phyloP scores from a whole-genome alignment of 352 stramenopile genomes.

The Phytophthora nicotianae region DNA sequence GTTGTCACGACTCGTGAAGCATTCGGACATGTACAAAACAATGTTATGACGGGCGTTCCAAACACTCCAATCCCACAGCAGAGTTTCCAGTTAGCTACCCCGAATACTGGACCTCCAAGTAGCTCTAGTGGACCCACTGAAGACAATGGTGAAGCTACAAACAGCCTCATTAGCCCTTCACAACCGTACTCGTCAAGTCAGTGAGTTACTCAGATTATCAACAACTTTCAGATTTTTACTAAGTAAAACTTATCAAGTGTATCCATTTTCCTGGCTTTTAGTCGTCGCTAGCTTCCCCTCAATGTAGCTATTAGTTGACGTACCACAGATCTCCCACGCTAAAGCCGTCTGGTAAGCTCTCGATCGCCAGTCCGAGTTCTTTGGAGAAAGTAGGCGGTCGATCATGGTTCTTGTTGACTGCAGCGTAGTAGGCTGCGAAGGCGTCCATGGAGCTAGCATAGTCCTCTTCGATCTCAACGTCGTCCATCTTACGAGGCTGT shows the following conservation, averaged over 20 bases:
- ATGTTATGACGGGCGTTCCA: slow-evolving; percentile 9
- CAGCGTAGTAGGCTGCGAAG: slow-evolving; percentile 91
- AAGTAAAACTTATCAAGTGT: not conserved
- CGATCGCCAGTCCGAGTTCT: slow-evolving; percentile 85
- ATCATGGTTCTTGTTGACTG: slow-evolving; percentile 85
- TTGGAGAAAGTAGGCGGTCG: slow-evolving; percentile 72
- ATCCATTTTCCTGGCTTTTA: not conserved
- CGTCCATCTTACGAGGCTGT: slow-evolving; percentile 78
- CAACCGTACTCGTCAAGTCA: slow-evolving; percentile 7
- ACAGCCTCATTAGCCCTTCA: slow-evolving; percentile 24
- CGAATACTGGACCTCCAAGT: not conserved
- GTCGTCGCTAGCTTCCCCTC: too few species aligned
- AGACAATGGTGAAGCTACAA: slow-evolving; percentile 5
- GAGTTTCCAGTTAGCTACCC: slow-evolving; percentile 7
- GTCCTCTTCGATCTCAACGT: slow-evolving; percentile 91
- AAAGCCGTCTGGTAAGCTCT: slow-evolving; percentile 84
- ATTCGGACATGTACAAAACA: slow-evolving; percentile 23
- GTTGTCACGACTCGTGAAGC: slow-evolving; percentile 30
- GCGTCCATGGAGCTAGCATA: slow-evolving; percentile 85
- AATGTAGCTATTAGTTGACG: slow-evolving; percentile 43
- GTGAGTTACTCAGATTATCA: not conserved
- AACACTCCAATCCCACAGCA: slow-evolving; percentile 16
- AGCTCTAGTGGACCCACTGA: not conserved
- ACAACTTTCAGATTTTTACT: not conserved
- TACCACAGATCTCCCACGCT: slow-evolving; percentile 73